phyloP scores from a whole-genome alignment of 441 rosid genomes.

The Gossypium laxum region DNA sequence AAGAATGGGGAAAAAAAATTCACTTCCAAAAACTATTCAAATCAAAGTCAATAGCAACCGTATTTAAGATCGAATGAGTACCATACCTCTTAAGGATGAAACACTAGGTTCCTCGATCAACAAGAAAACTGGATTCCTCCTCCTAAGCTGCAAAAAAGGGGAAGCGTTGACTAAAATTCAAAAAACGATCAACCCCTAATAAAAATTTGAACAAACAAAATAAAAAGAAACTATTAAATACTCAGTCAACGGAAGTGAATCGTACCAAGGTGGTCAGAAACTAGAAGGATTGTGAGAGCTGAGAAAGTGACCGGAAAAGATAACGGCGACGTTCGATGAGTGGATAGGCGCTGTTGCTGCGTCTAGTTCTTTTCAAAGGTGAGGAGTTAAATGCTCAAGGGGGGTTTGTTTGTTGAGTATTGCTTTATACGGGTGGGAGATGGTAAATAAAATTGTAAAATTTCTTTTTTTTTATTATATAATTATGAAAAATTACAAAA shows the following conservation, averaged over 20 bases:
- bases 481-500: too few species aligned
- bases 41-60: not conserved
- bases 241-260: not conserved
- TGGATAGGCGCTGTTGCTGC: not conserved
- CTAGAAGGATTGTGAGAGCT: not conserved
- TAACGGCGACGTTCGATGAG: not conserved
- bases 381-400: too few species aligned
- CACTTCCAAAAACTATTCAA: not conserved
- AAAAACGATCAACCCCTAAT: slow-evolving; percentile 1
- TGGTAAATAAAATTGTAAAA: not conserved
- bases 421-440: not conserved
- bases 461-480: too few species aligned
- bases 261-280: not conserved
- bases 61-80: not conserved
- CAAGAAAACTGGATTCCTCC: not conserved
- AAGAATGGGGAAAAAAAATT: not conserved
- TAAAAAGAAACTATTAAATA: not conserved
- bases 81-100: not conserved
- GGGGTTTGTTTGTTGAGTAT: not conserved
- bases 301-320: not conserved
- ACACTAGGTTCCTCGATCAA: not conserved
- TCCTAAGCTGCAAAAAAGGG: not conserved
- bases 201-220: not conserved
- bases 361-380: too few species aligned
- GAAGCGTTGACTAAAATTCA: slow-evolving; percentile 10